Percentiles rank a stretch among this genome's conserved stretches.
Evolutionary conservation across 2,329 filamentous ascomycete genomes (phyloP).

Genomic region (Microthyrium microscopicum): DNA sequence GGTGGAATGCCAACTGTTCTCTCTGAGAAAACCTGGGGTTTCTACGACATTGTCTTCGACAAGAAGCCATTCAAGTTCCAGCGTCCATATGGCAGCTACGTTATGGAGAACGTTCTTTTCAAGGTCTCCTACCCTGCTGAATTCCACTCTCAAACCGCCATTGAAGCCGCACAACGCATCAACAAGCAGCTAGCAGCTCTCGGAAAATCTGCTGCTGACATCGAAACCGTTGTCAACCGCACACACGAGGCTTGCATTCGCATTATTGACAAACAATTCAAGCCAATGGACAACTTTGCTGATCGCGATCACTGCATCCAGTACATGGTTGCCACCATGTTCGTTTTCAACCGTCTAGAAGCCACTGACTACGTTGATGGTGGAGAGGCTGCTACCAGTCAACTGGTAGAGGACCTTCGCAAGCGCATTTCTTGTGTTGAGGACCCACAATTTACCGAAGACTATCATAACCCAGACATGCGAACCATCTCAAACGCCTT

Average conservation of each 20-base stretch:
- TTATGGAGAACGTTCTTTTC: slow-evolving; percentile 99
- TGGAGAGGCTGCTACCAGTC: slow-evolving; percentile 77
- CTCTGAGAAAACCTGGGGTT: slow-evolving; percentile 86
- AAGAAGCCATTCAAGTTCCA: slow-evolving; percentile 86
- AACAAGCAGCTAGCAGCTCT: slow-evolving; percentile 64
- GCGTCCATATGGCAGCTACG: slow-evolving; percentile 89
- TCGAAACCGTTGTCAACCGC: slow-evolving; percentile 82
- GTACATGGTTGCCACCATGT: slow-evolving; percentile 97
- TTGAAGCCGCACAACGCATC: slow-evolving; percentile 84
- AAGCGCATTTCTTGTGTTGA: slow-evolving; percentile 93
- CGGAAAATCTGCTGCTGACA: slow-evolving; percentile 80
- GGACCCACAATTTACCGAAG: slow-evolving; percentile 81
- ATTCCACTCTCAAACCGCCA: slow-evolving; percentile 97
- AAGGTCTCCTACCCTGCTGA: slow-evolving; percentile 98
- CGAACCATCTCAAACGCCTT: slow-evolving; percentile 95
- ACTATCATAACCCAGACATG: slow-evolving; percentile 88
- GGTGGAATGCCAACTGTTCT: slow-evolving; percentile 82
- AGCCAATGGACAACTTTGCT: slow-evolving; percentile 99
- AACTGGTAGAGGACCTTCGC: slow-evolving; percentile 77
- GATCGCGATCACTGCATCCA: slow-evolving; percentile 95
- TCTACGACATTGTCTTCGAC: slow-evolving; percentile 97
- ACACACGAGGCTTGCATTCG: slow-evolving; percentile 97
- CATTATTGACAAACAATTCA: slow-evolving; percentile 99
- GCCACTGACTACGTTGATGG: slow-evolving; percentile 89
- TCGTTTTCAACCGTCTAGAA: slow-evolving; percentile 83